phyloP scores from a whole-genome alignment of 2,329 filamentous ascomycete genomes.

The Ilyonectria mors-panacis region DNA sequence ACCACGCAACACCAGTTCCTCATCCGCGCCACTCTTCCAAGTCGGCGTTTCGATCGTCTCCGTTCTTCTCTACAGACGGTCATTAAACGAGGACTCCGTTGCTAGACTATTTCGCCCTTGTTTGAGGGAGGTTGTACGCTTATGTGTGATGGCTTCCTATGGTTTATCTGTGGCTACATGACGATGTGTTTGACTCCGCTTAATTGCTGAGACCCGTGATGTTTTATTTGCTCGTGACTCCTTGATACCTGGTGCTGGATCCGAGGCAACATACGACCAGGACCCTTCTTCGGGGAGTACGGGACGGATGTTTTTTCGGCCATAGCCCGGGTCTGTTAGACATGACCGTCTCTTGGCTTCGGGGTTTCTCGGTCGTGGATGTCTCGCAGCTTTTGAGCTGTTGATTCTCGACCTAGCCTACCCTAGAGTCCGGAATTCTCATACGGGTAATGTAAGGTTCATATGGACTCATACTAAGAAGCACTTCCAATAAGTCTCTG shows the following conservation, averaged over 20 bases:
- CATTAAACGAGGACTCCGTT: slow-evolving; percentile 45
- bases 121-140: slow-evolving; percentile 61
- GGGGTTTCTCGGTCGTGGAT: neutral
- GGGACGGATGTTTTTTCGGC: neutral
- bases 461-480: too few relatives aligned
- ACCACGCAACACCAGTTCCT: slow-evolving; percentile 52
- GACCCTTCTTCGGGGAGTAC: neutral
- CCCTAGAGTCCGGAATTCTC: too few relatives aligned
- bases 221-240: neutral
- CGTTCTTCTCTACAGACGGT: slow-evolving; percentile 43
- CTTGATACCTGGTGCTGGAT: neutral
- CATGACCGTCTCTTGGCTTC: neutral
- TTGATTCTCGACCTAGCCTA: too few relatives aligned
- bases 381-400: neutral
- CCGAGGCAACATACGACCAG: neutral
- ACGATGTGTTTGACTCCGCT: neutral
- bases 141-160: slow-evolving; percentile 60
- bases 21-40: slow-evolving; percentile 45
- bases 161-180: slow-evolving; percentile 61
- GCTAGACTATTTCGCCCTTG: slow-evolving; percentile 58
- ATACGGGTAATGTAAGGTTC: too few relatives aligned
- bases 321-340: neutral
- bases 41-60: slow-evolving; percentile 43
- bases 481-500: too few relatives aligned
- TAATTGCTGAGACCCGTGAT: neutral